Evolutionary conservation across 306 rosid genomes (phyloP), one percentile per base, ranked within the genome.

Genomic region (Alnus glutinosa): DNA sequence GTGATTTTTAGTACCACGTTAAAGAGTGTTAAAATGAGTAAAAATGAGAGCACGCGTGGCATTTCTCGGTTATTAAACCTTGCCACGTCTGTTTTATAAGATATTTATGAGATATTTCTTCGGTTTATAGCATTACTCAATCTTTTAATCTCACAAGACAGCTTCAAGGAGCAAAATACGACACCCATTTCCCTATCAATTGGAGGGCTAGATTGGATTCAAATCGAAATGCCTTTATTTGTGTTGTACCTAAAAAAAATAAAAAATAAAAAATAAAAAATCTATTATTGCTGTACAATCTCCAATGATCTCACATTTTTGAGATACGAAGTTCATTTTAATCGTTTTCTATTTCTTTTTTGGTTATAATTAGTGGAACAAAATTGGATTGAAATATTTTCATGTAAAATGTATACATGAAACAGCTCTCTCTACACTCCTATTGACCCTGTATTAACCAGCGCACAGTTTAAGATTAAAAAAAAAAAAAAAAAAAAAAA

Each of bases 301-400:
- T 52, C 48, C 68, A 42, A 1, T 39, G 48, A 61, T 73, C 73
- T 13, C 78, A 79, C 44, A 9, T 39, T 80, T 49, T 19, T 34
- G 62, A 80, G 74, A 66, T 34, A 14, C 39, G 4, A 14, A 23
- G 66, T 59, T 3, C 13, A n/a, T 59, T 28, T 28, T 9, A 28
- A 28, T 28, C 14, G 10, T 55, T 75, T 80, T 49, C 48, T 18
- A 49, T 58, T 34, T 44, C 16, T 16, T 63, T 78, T 82, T 75
- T 49, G 70, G 9, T 76, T 55, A 46, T 73, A 50, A 80, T 81
- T 73, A 58, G 74, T 68, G 66, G 83, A 82, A 76, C 91, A 89
- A 93, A 89, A 93, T 87, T 86, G 88, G 88, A 84, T 85, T 82
- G 83, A 84, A 79, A 84, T 83, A 87, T 86, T 88, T 88, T 81